Evolutionary conservation across 2,329 filamentous ascomycete species (phyloP).

Genomic region (Ascochyta koolunga): DNA sequence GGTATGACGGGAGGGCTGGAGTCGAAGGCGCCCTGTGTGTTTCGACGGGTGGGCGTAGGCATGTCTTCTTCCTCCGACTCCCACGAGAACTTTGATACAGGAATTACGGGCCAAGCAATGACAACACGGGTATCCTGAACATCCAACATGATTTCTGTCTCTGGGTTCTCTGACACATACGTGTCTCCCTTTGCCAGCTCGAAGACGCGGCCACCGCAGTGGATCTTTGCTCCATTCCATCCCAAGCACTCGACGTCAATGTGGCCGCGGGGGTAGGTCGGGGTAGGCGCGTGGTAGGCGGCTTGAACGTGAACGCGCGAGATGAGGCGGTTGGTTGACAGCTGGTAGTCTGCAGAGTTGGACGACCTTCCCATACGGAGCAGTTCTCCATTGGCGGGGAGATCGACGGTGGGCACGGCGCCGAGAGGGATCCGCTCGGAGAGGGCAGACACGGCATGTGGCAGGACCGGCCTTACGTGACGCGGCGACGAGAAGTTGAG

Average conservation of each 20-base stretch:
- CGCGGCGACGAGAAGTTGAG: slow-evolving; percentile 77
- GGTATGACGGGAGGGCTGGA: slow-evolving; percentile 70
- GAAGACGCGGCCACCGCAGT: slow-evolving; percentile 86
- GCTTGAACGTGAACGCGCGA: slow-evolving; percentile 93
- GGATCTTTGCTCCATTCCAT: slow-evolving; percentile 94
- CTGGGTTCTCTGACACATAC: slow-evolving; percentile 87
- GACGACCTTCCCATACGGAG: slow-evolving; percentile 91
- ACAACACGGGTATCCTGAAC: slow-evolving; percentile 91
- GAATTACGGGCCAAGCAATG: slow-evolving; percentile 80
- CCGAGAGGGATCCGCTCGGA: slow-evolving; percentile 85
- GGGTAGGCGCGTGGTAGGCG: slow-evolving; percentile 74
- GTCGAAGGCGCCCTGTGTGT: slow-evolving; percentile 53
- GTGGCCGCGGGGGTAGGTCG: slow-evolving; percentile 72
- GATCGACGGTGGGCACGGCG: slow-evolving; percentile 79
- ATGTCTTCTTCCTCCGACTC: slow-evolving; percentile 65
- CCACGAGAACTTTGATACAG: slow-evolving; percentile 56
- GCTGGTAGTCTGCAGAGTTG: slow-evolving; percentile 92
- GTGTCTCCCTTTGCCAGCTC: slow-evolving; percentile 86
- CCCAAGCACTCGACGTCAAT: slow-evolving; percentile 91
- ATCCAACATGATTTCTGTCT: slow-evolving; percentile 90
- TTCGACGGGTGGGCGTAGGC: slow-evolving; percentile 42
- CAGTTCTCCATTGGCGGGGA: slow-evolving; percentile 80
- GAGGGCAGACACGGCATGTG: slow-evolving; percentile 64
- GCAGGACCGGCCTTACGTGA: slow-evolving; percentile 57
- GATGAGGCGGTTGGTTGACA: slow-evolving; percentile 89